Evolutionary conservation across 805 yeast species (phyloP).

Genomic region (Ogataea naganishii): DNA sequence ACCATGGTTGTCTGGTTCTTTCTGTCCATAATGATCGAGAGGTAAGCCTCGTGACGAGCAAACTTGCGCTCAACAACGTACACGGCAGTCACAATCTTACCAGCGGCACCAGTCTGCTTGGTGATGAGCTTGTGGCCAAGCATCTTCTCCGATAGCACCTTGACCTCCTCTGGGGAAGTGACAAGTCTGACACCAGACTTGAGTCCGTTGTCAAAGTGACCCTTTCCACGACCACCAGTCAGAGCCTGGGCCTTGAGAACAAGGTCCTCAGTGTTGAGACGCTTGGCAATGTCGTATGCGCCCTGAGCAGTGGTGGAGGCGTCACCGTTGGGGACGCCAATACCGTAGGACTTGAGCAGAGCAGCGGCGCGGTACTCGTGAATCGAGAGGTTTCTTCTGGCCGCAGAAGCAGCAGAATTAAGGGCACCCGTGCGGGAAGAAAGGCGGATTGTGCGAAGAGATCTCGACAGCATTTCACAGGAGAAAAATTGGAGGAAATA

Average conservation of each 20-base stretch:
- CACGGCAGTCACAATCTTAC: conserved; percentile 94
- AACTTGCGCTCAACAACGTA: conserved; percentile 92
- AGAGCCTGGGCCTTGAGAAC: conserved; percentile 98
- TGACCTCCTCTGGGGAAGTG: conserved; percentile 77
- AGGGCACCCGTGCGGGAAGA: too few species aligned
- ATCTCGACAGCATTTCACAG: too few species aligned
- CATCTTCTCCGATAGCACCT: conserved; percentile 81
- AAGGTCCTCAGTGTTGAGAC: conserved; percentile 67
- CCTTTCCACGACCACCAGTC: conserved; percentile 99
- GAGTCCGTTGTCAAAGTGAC: conserved; percentile 91
- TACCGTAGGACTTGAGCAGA: conserved; percentile 69
- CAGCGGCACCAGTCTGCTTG: conserved; percentile 96
- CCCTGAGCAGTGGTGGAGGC: conserved; percentile 88
- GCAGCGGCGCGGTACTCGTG: conserved; percentile 96
- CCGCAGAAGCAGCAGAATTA: too few species aligned
- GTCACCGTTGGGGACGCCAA: conserved; percentile 85
- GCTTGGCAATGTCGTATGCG: conserved; percentile 76
- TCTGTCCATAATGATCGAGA: conserved; percentile 94
- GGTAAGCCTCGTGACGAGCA: conserved; percentile 89
- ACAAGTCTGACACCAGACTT: conserved; percentile 95
- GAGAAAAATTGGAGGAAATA: too few species aligned
- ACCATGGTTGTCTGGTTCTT: conserved; percentile 81
- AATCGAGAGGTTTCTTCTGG: conserved; percentile 75
- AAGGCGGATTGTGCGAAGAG: too few species aligned
- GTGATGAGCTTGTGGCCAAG: conserved; percentile 89